Percentiles rank a stretch among this genome's conserved stretches.
These are phyloP conservation scores for Sporothrix humicola DNA, from an alignment of 2,329 filamentous ascomycete genomes.

Conservation along the genomic window DNA sequence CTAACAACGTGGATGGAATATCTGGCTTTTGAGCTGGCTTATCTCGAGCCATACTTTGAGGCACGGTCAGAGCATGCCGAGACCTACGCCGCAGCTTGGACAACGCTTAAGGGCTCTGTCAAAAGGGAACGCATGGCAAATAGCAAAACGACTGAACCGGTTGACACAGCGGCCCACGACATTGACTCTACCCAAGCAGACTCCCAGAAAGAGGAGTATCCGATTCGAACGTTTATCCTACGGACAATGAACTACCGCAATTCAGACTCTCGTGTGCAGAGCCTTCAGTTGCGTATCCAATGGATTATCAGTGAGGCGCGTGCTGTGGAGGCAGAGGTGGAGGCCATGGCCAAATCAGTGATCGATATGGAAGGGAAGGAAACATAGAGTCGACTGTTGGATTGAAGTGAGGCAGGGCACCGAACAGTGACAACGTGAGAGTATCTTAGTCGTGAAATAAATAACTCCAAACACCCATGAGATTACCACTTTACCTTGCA, in stretches of 20 bases:
- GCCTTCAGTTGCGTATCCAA: background rate
- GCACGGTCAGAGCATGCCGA: background rate
- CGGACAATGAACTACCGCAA: background rate
- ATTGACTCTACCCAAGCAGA: background rate
- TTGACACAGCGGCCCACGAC: background rate
- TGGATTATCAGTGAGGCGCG: background rate
- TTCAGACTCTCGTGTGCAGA: background rate
- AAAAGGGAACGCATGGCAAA: no score
- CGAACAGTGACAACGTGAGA: no score
- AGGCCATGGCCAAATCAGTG: background rate
- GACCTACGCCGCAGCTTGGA: background rate
- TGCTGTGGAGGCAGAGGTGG: background rate
- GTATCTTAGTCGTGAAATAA: no score
- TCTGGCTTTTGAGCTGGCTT: background rate
- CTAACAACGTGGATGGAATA: background rate
- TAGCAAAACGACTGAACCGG: background rate
- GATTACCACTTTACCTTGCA: no score
- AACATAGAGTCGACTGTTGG: no score
- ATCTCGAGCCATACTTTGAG: background rate
- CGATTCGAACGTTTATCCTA: background rate
- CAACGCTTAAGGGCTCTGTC: background rate
- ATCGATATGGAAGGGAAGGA: no score
- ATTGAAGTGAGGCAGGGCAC: no score
- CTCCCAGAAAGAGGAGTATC: no score
- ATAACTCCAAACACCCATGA: no score